Conservation (phyloP, 179 eudicot genomes). For the Gypsophila paniculata region DNA sequence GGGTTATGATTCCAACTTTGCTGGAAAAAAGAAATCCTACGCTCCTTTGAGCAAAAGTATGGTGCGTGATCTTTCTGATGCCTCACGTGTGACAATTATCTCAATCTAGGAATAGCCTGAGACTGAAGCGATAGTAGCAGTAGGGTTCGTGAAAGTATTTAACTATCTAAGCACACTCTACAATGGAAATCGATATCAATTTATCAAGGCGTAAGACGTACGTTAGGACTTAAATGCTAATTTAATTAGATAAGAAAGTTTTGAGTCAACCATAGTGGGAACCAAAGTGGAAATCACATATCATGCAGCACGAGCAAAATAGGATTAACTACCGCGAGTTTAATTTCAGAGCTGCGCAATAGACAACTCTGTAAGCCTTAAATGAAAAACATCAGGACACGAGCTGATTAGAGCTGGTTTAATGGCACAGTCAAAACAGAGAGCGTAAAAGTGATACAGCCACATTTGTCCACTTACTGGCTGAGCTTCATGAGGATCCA, state of each 20-base stretch:
- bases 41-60: too few species aligned
- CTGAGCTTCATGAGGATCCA: conserved; percentile 95
- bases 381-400: background rate
- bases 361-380: background rate
- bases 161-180: background rate
- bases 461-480: conserved; percentile 41
- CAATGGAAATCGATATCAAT: background rate
- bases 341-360: background rate
- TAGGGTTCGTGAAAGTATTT: background rate
- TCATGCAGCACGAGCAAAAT: background rate
- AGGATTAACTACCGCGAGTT: background rate
- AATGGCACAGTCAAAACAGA: background rate
- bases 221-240: too few species aligned
- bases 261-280: conserved; percentile 5
- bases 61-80: too few species aligned
- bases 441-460: background rate
- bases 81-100: background rate
- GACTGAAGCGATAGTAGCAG: background rate
- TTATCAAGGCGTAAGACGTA: background rate
- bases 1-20: background rate
- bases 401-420: background rate
- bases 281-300: background rate
- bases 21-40: background rate
- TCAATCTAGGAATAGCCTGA: background rate
- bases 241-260: background rate